Evolutionary conservation across 2,329 filamentous ascomycete species (phyloP).

Genomic region (Phoma sp.): DNA sequence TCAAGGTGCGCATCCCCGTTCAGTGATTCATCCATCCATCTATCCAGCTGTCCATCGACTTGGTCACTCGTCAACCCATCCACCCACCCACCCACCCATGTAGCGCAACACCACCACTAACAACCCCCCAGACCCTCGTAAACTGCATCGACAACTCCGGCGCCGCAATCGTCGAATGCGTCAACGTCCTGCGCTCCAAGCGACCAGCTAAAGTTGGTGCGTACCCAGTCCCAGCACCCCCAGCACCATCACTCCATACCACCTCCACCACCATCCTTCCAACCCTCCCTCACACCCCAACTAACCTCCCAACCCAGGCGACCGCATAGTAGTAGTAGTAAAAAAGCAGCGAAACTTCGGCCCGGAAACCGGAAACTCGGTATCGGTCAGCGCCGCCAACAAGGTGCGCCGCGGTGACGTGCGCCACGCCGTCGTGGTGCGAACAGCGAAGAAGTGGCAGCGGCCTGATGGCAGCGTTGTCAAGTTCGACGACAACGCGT

Average conservation of each 20-base stretch:
- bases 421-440: constrained; percentile 92
- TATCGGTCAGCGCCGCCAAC: constrained; percentile 76
- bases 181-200: constrained; percentile 90
- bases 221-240: constrained; percentile 26
- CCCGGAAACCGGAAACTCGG: constrained; percentile 72
- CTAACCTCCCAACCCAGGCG: constrained; percentile 64
- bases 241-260: no score
- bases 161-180: constrained; percentile 95
- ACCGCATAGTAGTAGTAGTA: constrained; percentile 95
- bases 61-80: no score
- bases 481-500: constrained; percentile 97
- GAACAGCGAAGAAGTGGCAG: constrained; percentile 86
- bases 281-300: background rate
- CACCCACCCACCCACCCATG: no score
- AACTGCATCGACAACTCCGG: constrained; percentile 99
- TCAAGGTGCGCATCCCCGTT: constrained; percentile 39
- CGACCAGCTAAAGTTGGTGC: constrained; percentile 85
- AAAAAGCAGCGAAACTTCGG: constrained; percentile 89
- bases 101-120: no score
- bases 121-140: constrained; percentile 74
- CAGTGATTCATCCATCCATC: background rate
- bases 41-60: no score
- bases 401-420: constrained; percentile 98
- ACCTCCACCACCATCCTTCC: no score
- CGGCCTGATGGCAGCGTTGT: constrained; percentile 88